These are phyloP conservation scores for Penicillium paxilli DNA, from an alignment of 495 filamentous ascomycete genomes.

Conservation along the genomic window DNA sequence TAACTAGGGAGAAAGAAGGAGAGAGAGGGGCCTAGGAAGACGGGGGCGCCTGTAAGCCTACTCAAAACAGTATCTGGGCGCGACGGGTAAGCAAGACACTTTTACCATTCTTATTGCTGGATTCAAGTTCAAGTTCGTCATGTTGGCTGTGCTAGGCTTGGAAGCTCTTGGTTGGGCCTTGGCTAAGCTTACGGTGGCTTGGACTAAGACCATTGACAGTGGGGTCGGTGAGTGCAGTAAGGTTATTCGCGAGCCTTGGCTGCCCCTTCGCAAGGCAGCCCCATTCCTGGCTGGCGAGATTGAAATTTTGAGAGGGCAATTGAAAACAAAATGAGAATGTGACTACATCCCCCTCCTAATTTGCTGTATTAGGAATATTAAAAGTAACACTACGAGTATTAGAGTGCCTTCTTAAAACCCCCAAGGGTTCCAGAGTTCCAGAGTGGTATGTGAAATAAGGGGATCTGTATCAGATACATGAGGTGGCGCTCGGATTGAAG, in stretches of 20 bases:
- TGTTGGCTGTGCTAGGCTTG: constrained; percentile 4
- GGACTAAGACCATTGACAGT: constrained; percentile 7
- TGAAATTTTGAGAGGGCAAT: constrained; percentile 1
- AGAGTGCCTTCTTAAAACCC: no score
- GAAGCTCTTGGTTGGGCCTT: constrained; percentile 9
- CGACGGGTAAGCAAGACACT: constrained; percentile 2
- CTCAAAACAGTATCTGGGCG: constrained; percentile 4
- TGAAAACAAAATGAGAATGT: constrained; percentile 7
- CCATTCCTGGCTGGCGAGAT: constrained; percentile 18
- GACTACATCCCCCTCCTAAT: no score
- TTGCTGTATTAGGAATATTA: no score
- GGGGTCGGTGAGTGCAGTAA: constrained; percentile 15
- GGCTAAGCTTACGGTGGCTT: constrained; percentile 30
- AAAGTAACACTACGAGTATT: no score
- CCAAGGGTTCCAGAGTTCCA: no score
- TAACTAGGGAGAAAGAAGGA: neutral
- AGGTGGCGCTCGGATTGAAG: constrained; percentile 41
- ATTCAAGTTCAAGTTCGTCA: no score
- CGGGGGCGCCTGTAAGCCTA: neutral
- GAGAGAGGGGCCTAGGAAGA: no score
- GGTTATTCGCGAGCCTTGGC: constrained; percentile 21
- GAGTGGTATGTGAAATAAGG: neutral
- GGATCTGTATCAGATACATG: constrained; percentile 28
- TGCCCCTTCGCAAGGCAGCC: constrained; percentile 24
- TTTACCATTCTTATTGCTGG: neutral